Percentiles rank a stretch among this genome's conserved stretches.
phyloP scores from a whole-genome alignment of 176 grass and related monocot species.

The Carex myosuroides region DNA sequence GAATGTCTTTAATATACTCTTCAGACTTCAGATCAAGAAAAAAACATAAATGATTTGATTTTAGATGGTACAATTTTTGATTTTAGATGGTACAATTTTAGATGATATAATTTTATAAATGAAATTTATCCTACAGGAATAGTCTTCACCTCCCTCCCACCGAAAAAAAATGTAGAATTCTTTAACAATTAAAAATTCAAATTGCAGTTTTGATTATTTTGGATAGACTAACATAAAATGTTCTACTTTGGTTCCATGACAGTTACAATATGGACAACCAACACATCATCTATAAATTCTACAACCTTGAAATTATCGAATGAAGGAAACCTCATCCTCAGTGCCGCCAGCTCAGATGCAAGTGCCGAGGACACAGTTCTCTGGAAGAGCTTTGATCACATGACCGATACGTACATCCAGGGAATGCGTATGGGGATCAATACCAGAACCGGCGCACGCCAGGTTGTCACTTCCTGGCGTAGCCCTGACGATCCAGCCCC shows the following conservation, averaged over 20 bases:
- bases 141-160: background rate
- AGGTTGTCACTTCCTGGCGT: conserved; percentile 19
- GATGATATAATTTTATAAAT: background rate
- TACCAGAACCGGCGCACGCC: conserved; percentile 13
- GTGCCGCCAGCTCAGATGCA: background rate
- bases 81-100: background rate
- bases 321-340: conserved; percentile 13
- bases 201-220: background rate
- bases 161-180: background rate
- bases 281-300: background rate
- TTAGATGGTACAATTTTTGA: background rate
- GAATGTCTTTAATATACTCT: background rate
- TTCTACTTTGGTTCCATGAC: background rate
- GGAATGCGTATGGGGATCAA: conserved; percentile 20
- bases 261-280: conserved; percentile 20
- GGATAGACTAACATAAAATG: background rate
- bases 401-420: conserved; percentile 17
- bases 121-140: background rate
- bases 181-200: background rate
- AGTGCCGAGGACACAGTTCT: background rate
- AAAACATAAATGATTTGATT: background rate
- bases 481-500: conserved; percentile 18
- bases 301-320: conserved; percentile 9
- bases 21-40: background rate
- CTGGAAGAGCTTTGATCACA: conserved; percentile 14